These are phyloP conservation scores for Yueomyces sp. DNA, from an alignment of 805 yeast species.

Conservation along the genomic window DNA sequence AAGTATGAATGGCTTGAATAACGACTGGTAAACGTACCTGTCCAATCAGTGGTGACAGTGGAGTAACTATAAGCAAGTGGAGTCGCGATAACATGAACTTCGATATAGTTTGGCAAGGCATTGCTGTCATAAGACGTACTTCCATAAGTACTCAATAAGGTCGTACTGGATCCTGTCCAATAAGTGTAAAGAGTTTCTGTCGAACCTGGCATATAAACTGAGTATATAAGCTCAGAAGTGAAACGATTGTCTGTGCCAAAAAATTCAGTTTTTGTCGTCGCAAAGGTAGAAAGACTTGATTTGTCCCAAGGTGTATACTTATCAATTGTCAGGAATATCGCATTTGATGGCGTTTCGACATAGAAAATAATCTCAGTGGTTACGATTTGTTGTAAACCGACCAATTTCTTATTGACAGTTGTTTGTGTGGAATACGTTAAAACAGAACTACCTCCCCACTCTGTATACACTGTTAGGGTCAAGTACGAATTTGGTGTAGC, in stretches of 20 bases:
- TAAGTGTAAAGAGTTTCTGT: background rate
- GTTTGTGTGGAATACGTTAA: background rate
- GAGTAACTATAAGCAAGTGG: too few relatives aligned
- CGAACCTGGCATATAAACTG: background rate
- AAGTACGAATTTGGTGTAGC: background rate
- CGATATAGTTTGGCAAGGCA: too few relatives aligned
- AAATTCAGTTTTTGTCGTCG: background rate
- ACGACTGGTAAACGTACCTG: too few relatives aligned
- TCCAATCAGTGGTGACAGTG: too few relatives aligned
- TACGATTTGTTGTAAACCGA: background rate
- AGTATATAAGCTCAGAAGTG: background rate
- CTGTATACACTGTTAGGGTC: background rate
- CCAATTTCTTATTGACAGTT: background rate
- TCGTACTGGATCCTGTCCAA: background rate
- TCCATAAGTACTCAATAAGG: too few relatives aligned
- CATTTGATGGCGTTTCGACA: background rate
- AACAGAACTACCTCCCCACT: background rate
- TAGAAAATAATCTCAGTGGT: background rate
- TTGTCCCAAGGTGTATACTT: background rate
- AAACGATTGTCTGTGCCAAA: background rate
- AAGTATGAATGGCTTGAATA: too few relatives aligned
- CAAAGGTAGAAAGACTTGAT: background rate
- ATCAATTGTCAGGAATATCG: too few relatives aligned
- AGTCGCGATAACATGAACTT: too few relatives aligned
- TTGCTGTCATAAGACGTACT: too few relatives aligned